Base-by-base conservation (phyloP, 805 yeast species). In the Ogataea populi-albae region DNA sequence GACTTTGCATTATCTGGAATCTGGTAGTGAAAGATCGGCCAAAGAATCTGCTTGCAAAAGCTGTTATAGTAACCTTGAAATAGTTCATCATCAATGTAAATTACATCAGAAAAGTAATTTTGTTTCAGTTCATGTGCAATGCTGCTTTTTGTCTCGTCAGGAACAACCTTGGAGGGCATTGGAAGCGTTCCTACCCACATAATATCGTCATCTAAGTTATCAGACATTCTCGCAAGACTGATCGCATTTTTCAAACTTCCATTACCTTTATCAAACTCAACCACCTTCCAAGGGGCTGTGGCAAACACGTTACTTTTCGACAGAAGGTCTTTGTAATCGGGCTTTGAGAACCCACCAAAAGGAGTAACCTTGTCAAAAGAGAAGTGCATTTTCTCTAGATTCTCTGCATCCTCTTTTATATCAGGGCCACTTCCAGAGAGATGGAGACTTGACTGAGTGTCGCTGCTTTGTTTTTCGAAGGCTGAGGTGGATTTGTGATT, bases 1-100 rank as follows among this genome's bases (percentile, higher is more conserved):
- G 95, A 81, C 49, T 84, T 86, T 34, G 96, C 94, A 54, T 89
- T 81, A 59, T 93, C 98, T 0, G 98, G 98, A 24, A 91, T 86
- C 59, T 91, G 96, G 57, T 93, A 93, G 49, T 77, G 81, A 45
- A 93, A 71, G 2, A 96, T 86, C 21, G 98, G 98, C 98, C 98
- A 93, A 43, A 93, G 66, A 25, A 93, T 86, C 53, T 89, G 94
- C 61, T 93, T 93, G 60, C 97, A 91, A 59, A 84, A 93, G 34
- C 86, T 85, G 39, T 78, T 79, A 60, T 93, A 93, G 55, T 89
- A 96, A 15, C 97, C 97, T 52, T 83, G 84, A 50, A 87, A 86
- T 1, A 87, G 79, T 20, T 76, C 62, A 59, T 93, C 98, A 46
- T 75, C 76, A 3, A 91, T 79, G 40, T 76, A 77, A 2, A 88